Evolutionary conservation across 805 yeast genomes (phyloP).

Genomic region (Pichia thaimueangensis): DNA sequence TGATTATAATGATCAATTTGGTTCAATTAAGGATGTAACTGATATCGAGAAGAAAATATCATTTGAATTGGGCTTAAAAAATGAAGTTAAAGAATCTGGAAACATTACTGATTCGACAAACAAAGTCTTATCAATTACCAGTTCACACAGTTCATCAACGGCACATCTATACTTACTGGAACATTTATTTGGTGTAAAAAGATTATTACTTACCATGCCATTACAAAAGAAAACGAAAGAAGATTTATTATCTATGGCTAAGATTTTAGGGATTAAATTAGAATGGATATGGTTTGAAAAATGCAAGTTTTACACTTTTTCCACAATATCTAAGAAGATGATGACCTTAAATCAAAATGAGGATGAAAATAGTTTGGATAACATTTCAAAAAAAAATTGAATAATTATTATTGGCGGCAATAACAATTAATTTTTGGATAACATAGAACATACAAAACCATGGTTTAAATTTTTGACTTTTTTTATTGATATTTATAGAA

Average conservation of each 20-base stretch:
- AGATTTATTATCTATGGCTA: conserved; percentile 37
- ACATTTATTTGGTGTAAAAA: conserved; percentile 30
- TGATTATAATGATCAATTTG: not conserved
- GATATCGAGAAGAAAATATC: not conserved
- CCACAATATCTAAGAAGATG: conserved; percentile 12
- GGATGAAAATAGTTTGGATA: not conserved
- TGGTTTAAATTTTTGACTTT: too few relatives aligned
- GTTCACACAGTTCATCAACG: not conserved
- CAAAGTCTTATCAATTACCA: not conserved
- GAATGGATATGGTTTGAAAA: conserved; percentile 55
- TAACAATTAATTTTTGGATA: not conserved
- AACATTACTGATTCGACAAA: too few relatives aligned
- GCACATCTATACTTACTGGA: conserved; percentile 30
- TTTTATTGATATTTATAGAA: too few relatives aligned
- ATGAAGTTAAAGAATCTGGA: not conserved
- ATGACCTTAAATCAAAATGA: not conserved
- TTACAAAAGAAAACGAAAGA: conserved; percentile 48
- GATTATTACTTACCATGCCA: conserved; percentile 47
- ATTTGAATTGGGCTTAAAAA: not conserved
- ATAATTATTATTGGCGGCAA: conserved; percentile 6
- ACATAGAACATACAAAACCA: too few relatives aligned
- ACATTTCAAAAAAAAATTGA: not conserved
- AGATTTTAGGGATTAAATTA: conserved; percentile 43
- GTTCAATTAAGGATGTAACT: not conserved
- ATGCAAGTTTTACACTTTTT: conserved; percentile 30